Percentiles rank a stretch among this genome's conserved stretches.
These are phyloP conservation scores for Ophioceras dolichostomum DNA, from an alignment of 2,329 filamentous ascomycete species.

Conservation along the genomic window DNA sequence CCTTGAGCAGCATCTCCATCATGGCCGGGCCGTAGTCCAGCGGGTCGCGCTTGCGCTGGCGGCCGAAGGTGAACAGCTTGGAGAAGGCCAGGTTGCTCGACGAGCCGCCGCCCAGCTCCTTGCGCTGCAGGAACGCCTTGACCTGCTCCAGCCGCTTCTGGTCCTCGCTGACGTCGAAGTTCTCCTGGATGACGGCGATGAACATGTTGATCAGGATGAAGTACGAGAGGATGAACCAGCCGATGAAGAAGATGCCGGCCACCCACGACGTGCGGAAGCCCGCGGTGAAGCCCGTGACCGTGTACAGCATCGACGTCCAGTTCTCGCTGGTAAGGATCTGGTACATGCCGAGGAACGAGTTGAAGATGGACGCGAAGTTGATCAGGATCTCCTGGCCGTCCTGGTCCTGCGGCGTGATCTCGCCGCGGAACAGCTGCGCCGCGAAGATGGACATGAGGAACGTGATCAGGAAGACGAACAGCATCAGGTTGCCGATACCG, in stretches of 20 bases:
- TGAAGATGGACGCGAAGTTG: constrained; percentile 84
- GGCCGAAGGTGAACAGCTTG: constrained; percentile 53
- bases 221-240: constrained; percentile 92
- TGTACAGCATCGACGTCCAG: constrained; percentile 84
- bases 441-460: constrained; percentile 92
- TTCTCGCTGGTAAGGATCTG: constrained; percentile 92
- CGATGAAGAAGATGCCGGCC: constrained; percentile 76
- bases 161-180: constrained; percentile 96
- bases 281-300: constrained; percentile 58
- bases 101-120: constrained; percentile 63
- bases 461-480: constrained; percentile 93
- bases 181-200: constrained; percentile 99
- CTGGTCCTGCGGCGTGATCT: constrained; percentile 55
- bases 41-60: constrained; percentile 59
- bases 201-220: constrained; percentile 99
- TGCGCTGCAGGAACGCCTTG: constrained; percentile 83
- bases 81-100: constrained; percentile 65
- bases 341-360: constrained; percentile 96
- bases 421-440: constrained; percentile 80
- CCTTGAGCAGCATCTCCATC: constrained; percentile 92
- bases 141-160: constrained; percentile 96
- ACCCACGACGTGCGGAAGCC: constrained; percentile 73
- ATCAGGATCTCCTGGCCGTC: constrained; percentile 53
- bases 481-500: constrained; percentile 86
- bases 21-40: constrained; percentile 85